Evolutionary conservation across 164 flowering plant species (phyloP).

Genomic region (Dillenia suffruticosa): DNA sequence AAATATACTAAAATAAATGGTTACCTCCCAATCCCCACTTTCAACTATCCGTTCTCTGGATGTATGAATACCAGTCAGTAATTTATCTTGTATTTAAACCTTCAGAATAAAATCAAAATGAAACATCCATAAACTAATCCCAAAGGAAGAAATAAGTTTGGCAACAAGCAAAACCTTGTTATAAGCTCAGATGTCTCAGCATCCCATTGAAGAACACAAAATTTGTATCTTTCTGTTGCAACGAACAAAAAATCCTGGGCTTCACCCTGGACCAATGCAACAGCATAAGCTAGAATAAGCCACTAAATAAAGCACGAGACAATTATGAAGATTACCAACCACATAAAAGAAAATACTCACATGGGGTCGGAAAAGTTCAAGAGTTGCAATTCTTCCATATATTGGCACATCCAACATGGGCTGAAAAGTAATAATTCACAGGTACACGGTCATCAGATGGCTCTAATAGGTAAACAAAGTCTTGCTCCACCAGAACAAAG

Average conservation of each 20-base stretch:
- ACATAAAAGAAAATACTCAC: constrained; percentile 43
- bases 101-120: too few species aligned
- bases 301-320: not conserved
- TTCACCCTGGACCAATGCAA: constrained; percentile 64
- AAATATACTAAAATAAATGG: too few species aligned
- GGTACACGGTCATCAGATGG: too few species aligned
- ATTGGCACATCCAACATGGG: constrained; percentile 97
- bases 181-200: constrained; percentile 73
- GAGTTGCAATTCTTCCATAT: constrained; percentile 98
- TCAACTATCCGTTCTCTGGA: too few species aligned
- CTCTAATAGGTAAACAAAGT: too few species aligned
- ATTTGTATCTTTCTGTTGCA: constrained; percentile 95
- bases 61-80: too few species aligned
- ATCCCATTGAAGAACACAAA: constrained; percentile 99
- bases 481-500: too few species aligned
- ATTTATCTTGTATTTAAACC: too few species aligned
- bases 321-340: not conserved
- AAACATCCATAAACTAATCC: too few species aligned
- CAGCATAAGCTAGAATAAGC: not conserved
- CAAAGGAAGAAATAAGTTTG: too few species aligned
- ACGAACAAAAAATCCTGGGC: constrained; percentile 90
- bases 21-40: too few species aligned
- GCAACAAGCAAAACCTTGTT: constrained; percentile 51
- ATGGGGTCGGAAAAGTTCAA: constrained; percentile 96
- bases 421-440: constrained; percentile 32